Percentiles rank a stretch among this genome's conserved stretches.
Evolutionary conservation across 495 filamentous ascomycete genomes (phyloP).

Genomic region (Aspergillus incahuasiensis): DNA sequence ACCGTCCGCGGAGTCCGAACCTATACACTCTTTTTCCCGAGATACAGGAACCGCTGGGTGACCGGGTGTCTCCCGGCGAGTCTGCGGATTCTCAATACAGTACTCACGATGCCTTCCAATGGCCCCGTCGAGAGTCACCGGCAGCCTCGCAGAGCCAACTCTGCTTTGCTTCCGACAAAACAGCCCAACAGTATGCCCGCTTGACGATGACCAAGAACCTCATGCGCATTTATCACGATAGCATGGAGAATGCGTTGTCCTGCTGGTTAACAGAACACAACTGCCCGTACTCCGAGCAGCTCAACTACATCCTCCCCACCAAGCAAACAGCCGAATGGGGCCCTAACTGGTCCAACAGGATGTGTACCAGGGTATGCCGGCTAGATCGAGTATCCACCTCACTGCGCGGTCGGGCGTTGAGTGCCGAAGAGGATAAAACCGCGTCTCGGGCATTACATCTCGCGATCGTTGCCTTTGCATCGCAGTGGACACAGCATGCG

Average conservation of each 20-base stretch:
- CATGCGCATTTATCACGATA: slow-evolving; percentile 1
- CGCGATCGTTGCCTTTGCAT: background rate
- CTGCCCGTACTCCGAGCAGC: background rate
- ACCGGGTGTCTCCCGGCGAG: background rate
- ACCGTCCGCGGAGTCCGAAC: background rate
- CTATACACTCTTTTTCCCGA: background rate
- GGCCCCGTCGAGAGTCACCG: background rate
- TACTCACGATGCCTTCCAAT: background rate
- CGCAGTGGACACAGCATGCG: slow-evolving; percentile 3
- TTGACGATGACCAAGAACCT: background rate
- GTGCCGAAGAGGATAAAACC: background rate
- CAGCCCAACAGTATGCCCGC: background rate
- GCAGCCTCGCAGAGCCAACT: background rate
- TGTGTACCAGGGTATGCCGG: background rate
- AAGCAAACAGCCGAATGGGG: background rate
- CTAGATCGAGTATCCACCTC: background rate
- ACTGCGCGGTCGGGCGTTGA: background rate
- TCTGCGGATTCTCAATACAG: background rate
- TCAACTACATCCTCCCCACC: background rate
- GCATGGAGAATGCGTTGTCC: slow-evolving; percentile 2
- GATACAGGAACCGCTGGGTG: background rate
- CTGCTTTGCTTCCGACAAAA: background rate
- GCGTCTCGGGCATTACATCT: background rate
- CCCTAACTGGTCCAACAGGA: background rate
- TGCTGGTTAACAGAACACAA: slow-evolving; percentile 4